A percentile compares a stretch with the other conserved stretches of the same genome.
These are phyloP conservation scores for Athelia sp. DNA, from an alignment of 1,284 basidiomycete species.

Conservation along the genomic window DNA sequence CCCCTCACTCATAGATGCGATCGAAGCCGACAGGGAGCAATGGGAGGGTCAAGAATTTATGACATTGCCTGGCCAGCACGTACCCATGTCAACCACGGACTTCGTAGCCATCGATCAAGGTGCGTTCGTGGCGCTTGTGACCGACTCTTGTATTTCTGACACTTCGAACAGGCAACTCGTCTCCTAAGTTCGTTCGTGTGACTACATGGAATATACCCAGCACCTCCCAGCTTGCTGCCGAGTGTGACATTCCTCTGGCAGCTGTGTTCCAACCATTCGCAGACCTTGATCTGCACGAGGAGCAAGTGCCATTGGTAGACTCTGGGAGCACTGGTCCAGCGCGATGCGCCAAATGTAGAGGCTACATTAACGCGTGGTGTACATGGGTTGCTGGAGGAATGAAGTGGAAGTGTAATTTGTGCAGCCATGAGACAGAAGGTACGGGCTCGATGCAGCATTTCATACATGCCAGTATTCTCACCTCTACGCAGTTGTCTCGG, in stretches of 20 bases:
- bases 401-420: constrained; percentile 93
- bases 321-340: constrained; percentile 70
- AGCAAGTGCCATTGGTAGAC: constrained; percentile 76
- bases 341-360: constrained; percentile 83
- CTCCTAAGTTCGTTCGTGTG: constrained; percentile 83
- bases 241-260: constrained; percentile 83
- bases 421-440: constrained; percentile 81
- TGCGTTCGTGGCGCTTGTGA: constrained; percentile 22
- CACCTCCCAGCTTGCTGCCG: constrained; percentile 74
- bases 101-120: constrained; percentile 93
- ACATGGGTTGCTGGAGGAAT: constrained; percentile 82
- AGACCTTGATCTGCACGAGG: constrained; percentile 76
- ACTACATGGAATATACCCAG: constrained; percentile 87
- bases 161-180: constrained; percentile 56
- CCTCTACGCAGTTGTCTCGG: constrained; percentile 53
- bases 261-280: constrained; percentile 91
- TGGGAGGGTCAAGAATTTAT: constrained; percentile 79
- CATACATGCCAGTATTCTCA: background rate
- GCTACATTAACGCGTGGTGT: constrained; percentile 96
- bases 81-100: constrained; percentile 85
- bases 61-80: constrained; percentile 72
- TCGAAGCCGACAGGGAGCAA: constrained; percentile 79
- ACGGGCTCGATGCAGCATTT: constrained; percentile 14
- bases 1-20: constrained; percentile 84
- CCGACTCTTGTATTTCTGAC: constrained; percentile 7